Percentiles rank a stretch among this genome's conserved stretches.
Evolutionary conservation across 176 grass and related monocot species (phyloP).

Genomic region (Cymbopogon citratus): DNA sequence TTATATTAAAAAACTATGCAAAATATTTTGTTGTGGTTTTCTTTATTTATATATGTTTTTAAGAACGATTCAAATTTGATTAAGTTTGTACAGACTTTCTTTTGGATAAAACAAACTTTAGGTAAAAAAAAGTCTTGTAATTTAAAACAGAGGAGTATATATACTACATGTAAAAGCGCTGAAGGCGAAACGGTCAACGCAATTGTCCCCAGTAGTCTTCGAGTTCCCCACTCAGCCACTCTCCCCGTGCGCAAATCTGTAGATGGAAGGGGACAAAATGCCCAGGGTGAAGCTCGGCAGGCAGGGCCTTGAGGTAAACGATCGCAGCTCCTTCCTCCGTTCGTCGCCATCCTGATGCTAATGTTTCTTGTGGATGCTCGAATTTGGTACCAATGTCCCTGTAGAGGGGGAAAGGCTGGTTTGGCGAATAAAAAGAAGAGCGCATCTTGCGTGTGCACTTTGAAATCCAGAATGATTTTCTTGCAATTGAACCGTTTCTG

Average conservation of each 20-base stretch:
- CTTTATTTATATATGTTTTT: too few species aligned
- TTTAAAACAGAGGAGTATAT: too few species aligned
- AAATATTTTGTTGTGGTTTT: too few species aligned
- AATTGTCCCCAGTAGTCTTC: neutral
- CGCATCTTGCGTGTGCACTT: neutral
- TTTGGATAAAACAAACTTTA: too few species aligned
- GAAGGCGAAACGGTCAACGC: neutral
- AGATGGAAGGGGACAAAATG: constrained; percentile 37
- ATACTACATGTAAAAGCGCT: too few species aligned
- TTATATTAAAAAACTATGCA: too few species aligned
- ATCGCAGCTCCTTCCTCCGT: neutral
- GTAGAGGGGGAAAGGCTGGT: neutral
- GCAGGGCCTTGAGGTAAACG: constrained; percentile 55
- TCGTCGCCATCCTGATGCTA: neutral
- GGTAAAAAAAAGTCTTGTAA: too few species aligned
- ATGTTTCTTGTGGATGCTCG: neutral
- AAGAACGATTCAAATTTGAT: too few species aligned
- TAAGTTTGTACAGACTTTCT: too few species aligned
- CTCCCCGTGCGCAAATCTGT: neutral
- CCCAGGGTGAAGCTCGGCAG: constrained; percentile 50
- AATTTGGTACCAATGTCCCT: neutral
- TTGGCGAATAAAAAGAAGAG: neutral
- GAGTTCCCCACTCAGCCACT: too few species aligned
- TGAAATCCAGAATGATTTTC: neutral
- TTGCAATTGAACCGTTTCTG: neutral